Evolutionary conservation across 495 filamentous ascomycete species (phyloP).

Genomic region (Polyplosphaeria fusca): DNA sequence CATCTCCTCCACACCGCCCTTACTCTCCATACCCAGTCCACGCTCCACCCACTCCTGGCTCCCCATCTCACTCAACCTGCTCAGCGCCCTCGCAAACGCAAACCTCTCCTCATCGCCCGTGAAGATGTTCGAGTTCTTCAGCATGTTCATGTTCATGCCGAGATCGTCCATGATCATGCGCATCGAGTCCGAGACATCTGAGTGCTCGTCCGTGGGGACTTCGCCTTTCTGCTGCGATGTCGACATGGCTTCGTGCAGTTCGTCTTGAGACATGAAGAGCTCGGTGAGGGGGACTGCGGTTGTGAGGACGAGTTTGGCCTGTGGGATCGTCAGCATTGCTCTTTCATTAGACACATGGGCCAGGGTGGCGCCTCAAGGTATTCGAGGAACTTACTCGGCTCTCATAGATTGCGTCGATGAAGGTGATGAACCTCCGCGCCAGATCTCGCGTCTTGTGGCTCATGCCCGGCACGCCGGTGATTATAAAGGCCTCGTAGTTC

Average conservation of each 20-base stretch:
- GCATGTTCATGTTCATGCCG: slow-evolving; percentile 75
- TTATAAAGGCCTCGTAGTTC: slow-evolving; percentile 85
- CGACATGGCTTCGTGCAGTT: slow-evolving; percentile 58
- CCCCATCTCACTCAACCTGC: slow-evolving; percentile 85
- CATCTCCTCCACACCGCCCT: slow-evolving; percentile 42
- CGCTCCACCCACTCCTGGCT: slow-evolving; percentile 92
- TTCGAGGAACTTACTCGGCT: slow-evolving; percentile 50
- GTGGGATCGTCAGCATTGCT: slow-evolving; percentile 21
- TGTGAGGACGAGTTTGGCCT: slow-evolving; percentile 93
- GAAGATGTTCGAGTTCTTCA: slow-evolving; percentile 86
- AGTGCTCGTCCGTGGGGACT: slow-evolving; percentile 45
- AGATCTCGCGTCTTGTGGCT: slow-evolving; percentile 79
- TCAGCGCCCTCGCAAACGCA: slow-evolving; percentile 87
- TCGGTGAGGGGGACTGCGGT: slow-evolving; percentile 77
- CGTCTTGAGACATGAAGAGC: slow-evolving; percentile 81
- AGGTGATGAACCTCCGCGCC: slow-evolving; percentile 91
- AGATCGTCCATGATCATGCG: slow-evolving; percentile 91
- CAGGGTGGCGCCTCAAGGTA: background rate
- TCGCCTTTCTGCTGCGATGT: slow-evolving; percentile 39
- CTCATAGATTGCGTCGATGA: slow-evolving; percentile 94
- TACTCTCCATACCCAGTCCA: slow-evolving; percentile 56
- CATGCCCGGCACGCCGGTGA: slow-evolving; percentile 92
- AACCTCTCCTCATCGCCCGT: slow-evolving; percentile 95
- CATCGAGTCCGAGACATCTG: slow-evolving; percentile 75
- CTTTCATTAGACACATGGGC: background rate